Evolutionary conservation across 345 rosid genomes (phyloP).

Genomic region (Sisymbrium altissimum): DNA sequence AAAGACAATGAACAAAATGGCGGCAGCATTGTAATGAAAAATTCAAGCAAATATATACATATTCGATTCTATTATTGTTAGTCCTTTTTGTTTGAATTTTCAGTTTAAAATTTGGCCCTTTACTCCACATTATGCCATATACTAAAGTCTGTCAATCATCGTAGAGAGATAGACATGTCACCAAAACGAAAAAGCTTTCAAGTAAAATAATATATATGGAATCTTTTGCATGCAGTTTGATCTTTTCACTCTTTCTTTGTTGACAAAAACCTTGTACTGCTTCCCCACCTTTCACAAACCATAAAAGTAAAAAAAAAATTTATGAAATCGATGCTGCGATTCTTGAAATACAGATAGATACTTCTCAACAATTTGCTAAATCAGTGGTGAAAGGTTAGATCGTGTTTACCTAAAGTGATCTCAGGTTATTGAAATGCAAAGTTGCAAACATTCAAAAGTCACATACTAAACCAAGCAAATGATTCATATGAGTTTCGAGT

Average conservation of each 20-base stretch:
- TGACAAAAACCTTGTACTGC: conserved; percentile 5
- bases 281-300: not conserved
- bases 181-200: conserved; percentile 8
- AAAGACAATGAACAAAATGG: conserved; percentile 59
- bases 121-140: not conserved
- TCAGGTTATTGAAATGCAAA: not conserved
- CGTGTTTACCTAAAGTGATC: not conserved
- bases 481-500: not conserved
- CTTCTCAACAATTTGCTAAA: not conserved
- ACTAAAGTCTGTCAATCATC: conserved; percentile 22
- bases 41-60: not conserved
- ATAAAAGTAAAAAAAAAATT: too few relatives aligned
- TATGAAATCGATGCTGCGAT: too few relatives aligned
- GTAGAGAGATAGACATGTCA: conserved; percentile 1
- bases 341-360: too few relatives aligned
- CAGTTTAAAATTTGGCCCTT: not conserved
- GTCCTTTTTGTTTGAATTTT: not conserved
- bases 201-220: not conserved
- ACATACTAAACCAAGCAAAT: not conserved
- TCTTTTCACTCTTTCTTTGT: not conserved
- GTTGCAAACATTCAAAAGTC: not conserved
- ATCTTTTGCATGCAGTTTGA: conserved; percentile 8
- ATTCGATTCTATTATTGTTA: conserved; percentile 15
- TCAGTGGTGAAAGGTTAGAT: not conserved
- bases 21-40: conserved; percentile 47